These are phyloP conservation scores for Sarcodon sp. DNA, from an alignment of 768 basidiomycete genomes.

Conservation along the genomic window DNA sequence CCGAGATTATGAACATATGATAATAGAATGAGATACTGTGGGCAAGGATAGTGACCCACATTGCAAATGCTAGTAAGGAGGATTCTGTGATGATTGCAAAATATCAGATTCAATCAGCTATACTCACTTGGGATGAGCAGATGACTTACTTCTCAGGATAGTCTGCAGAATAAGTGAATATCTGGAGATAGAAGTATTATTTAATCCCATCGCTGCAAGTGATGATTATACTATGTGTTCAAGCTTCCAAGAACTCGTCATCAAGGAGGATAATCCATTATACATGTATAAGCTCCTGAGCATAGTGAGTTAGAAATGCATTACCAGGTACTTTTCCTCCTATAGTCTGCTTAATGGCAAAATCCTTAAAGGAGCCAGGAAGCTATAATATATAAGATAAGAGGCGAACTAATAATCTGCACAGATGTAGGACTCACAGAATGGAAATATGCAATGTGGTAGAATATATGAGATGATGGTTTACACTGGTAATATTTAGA, in stretches of 20 bases:
- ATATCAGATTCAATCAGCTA: no score
- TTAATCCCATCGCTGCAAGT: slow-evolving; percentile 13
- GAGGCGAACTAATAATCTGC: no score
- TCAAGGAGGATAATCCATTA: slow-evolving; percentile 10
- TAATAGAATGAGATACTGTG: slow-evolving; percentile 13
- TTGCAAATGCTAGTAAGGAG: slow-evolving; percentile 16
- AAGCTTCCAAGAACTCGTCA: slow-evolving; percentile 12
- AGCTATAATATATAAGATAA: slow-evolving; percentile 4
- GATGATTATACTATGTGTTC: slow-evolving; percentile 12
- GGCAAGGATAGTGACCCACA: slow-evolving; percentile 18
- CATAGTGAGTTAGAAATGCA: slow-evolving; percentile 16
- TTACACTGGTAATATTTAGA: slow-evolving; percentile 24
- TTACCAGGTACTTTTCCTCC: slow-evolving; percentile 6
- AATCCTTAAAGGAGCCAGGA: slow-evolving; percentile 19
- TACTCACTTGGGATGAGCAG: no score
- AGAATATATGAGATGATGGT: slow-evolving; percentile 18
- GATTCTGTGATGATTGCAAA: slow-evolving; percentile 6
- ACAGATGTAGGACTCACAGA: neutral
- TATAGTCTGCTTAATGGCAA: slow-evolving; percentile 3
- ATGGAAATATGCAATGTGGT: slow-evolving; percentile 32
- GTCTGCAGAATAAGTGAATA: slow-evolving; percentile 17
- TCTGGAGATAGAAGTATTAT: slow-evolving; percentile 9
- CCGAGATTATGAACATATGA: slow-evolving; percentile 8
- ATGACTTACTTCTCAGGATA: slow-evolving; percentile 19
- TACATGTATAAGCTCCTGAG: slow-evolving; percentile 17